Evolutionary conservation across 352 stramenopile genomes (phyloP).

Genomic region (Globisporangium barbulae): DNA sequence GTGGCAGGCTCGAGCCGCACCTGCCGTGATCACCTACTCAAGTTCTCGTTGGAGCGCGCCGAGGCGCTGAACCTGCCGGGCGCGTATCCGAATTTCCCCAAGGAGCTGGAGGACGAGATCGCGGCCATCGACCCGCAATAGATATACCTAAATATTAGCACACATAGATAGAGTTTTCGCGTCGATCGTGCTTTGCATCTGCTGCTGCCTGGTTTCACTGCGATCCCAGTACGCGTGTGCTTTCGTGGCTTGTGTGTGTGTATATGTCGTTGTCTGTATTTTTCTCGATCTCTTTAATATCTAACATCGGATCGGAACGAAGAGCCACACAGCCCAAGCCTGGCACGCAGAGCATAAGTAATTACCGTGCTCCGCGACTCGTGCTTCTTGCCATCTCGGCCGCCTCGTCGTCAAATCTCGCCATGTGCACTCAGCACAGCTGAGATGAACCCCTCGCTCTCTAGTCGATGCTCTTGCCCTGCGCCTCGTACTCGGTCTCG

Average conservation of each 20-base stretch:
- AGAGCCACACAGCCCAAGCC: neutral
- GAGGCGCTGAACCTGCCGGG: constrained; percentile 36
- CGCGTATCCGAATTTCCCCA: constrained; percentile 35
- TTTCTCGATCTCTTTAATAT: constrained; percentile 4
- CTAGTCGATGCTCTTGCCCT: constrained; percentile 85
- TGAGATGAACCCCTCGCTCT: neutral
- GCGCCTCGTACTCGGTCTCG: constrained; percentile 80
- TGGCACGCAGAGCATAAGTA: too few relatives aligned
- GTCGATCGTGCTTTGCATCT: too few relatives aligned
- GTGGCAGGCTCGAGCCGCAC: constrained; percentile 45
- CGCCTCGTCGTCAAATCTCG: neutral
- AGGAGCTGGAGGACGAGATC: constrained; percentile 50
- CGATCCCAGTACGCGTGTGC: neutral
- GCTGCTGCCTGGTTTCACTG: too few relatives aligned
- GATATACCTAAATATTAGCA: neutral
- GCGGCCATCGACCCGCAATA: constrained; percentile 47
- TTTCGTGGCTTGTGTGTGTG: neutral
- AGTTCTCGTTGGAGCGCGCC: constrained; percentile 47
- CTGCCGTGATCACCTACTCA: constrained; percentile 47
- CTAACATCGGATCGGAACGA: constrained; percentile 8
- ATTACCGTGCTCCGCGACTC: neutral
- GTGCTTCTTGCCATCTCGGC: neutral
- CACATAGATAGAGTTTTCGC: neutral
- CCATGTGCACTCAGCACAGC: too few relatives aligned
- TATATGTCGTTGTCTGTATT: constrained; percentile 6